Evolutionary conservation across 805 yeast species (phyloP).

Genomic region (Candida caryicola): DNA sequence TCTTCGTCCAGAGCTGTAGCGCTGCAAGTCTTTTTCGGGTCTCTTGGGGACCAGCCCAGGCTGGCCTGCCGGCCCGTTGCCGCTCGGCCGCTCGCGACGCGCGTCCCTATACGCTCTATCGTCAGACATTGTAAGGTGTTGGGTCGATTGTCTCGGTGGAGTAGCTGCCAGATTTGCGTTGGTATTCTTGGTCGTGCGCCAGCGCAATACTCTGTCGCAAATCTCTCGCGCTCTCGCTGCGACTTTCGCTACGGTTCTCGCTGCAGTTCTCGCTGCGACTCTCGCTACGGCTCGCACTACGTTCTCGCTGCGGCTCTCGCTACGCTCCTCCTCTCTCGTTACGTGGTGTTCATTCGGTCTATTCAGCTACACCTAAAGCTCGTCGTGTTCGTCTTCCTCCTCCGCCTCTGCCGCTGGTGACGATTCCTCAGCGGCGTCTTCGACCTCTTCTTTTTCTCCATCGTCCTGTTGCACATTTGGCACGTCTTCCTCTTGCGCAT

Average conservation of each 20-base stretch:
- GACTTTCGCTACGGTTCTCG: too few relatives aligned
- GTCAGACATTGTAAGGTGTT: not conserved
- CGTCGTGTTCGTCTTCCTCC: too few relatives aligned
- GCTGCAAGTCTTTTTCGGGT: conserved; percentile 3
- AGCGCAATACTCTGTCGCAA: too few relatives aligned
- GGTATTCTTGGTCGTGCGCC: too few relatives aligned
- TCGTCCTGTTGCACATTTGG: not conserved
- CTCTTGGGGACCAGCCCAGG: not conserved
- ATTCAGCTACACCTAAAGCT: not conserved
- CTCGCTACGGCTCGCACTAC: not conserved
- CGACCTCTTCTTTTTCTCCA: conserved; percentile 6
- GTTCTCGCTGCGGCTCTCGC: not conserved
- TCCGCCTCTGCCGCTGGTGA: not conserved
- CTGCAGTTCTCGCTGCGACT: too few relatives aligned
- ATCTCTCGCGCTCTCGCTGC: too few relatives aligned
- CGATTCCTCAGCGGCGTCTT: not conserved
- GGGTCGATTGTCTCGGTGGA: too few relatives aligned
- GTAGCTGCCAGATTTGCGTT: too few relatives aligned
- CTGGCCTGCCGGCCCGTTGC: not conserved
- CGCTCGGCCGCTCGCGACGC: not conserved
- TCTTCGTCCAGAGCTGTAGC: conserved; percentile 7
- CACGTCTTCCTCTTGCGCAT: too few relatives aligned
- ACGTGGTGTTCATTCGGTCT: not conserved
- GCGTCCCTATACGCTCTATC: not conserved
- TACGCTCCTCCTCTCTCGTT: not conserved